Base-by-base conservation (phyloP, 129 eudicot genomes). In the Glebionis coronaria region DNA sequence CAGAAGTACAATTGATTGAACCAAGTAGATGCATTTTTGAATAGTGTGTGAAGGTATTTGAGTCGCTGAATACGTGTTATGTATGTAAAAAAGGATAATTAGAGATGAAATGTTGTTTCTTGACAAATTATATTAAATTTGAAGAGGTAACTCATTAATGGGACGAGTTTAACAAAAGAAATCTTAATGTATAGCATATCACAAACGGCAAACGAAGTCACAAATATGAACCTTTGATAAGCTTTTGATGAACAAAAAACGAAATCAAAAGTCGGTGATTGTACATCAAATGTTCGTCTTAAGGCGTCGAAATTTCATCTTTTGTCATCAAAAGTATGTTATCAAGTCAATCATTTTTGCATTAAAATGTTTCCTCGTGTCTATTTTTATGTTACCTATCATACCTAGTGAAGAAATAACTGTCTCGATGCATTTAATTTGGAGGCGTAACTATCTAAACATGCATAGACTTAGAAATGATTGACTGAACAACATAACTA, bases 391-490 rank as follows among this genome's bases (percentile, higher is more conserved):
- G 14, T 49, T 49, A 49, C 19, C 10, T 35, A 9, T 35, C 42
- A 35, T 2, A 35, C 42, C 8, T 49, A 44, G 19, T 44, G 47
- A 29, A 18, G 28, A 61, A 12, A 12, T 59, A 29, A 45, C 38
- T 59, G 20, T 71, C 38, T 72, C 50, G 51, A 61, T 5, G n/a
- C 40, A 5, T 63, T 15, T 6, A 55, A 50, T 64, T 52, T 45
- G 29, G 44, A 55, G 15, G 14, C 44, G 21, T 53, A 63, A 16
- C 59, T 44, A 19, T 57, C 52, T 68, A 11, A n/a, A 44, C 27
- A 9, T 44, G 6, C 31, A n/a, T 58, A 23, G 20, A 9, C 31
- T 55, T 12, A 12, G 20, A 20, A 5, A 55, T 20, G 60, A 20
- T 20, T 55, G 31, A 46, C 49, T 29, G 18, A 29, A 59, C 59